Percentiles rank a stretch among this genome's conserved stretches.
Evolutionary conservation across 2,329 filamentous ascomycete genomes (phyloP).

Genomic region (Amauroascus niger): DNA sequence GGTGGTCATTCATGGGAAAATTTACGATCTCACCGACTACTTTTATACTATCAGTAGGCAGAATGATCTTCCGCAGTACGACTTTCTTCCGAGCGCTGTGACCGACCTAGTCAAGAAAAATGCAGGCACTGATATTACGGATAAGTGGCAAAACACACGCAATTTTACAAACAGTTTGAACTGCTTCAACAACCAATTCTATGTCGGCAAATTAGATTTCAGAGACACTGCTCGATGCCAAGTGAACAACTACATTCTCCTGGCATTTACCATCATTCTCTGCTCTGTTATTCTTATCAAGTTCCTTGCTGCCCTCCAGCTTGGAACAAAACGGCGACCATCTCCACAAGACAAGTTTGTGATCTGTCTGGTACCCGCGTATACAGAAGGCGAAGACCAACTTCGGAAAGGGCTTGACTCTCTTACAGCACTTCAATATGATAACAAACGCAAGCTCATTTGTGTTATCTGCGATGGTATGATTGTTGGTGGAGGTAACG

Average conservation of each 20-base stretch:
- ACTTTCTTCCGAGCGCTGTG: constrained; percentile 63
- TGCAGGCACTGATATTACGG: constrained; percentile 68
- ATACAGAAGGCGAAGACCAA: constrained; percentile 95
- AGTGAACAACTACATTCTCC: constrained; percentile 81
- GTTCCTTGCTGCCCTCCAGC: constrained; percentile 85
- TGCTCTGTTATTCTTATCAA: constrained; percentile 73
- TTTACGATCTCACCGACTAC: constrained; percentile 91
- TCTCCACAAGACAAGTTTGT: constrained; percentile 95
- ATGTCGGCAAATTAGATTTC: constrained; percentile 76
- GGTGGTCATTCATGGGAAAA: constrained; percentile 63
- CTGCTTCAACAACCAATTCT: constrained; percentile 77
- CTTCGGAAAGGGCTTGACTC: constrained; percentile 88
- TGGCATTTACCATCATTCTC: constrained; percentile 78
- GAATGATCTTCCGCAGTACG: constrained; percentile 49
- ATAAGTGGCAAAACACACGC: constrained; percentile 47
- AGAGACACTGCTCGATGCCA: constrained; percentile 64
- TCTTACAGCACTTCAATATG: constrained; percentile 85
- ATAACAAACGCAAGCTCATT: constrained; percentile 96
- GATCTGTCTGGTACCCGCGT: constrained; percentile 94
- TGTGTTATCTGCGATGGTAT: constrained; percentile 95
- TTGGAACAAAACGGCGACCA: constrained; percentile 82
- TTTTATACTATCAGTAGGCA: constrained; percentile 60
- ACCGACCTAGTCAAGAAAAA: constrained; percentile 61
- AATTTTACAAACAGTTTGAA: constrained; percentile 57
- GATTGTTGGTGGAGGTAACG: constrained; percentile 91